Evolutionary conservation across 192 early-diverging fungal species (phyloP).

Genomic region (Chytriomyces hyalinus): DNA sequence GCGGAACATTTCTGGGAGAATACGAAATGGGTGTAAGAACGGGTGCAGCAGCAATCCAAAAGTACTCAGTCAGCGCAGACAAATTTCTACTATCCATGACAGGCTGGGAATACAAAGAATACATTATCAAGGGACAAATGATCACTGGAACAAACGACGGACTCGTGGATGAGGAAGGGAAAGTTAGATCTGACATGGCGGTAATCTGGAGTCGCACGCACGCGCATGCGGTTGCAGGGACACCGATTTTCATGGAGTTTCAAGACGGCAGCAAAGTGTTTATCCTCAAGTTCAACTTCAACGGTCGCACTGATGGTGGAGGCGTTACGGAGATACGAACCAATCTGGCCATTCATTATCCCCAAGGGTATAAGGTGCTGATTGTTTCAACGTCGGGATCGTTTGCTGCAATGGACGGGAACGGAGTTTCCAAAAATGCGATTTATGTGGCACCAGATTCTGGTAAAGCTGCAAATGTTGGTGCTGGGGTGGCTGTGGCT

Average conservation of each 20-base stretch:
- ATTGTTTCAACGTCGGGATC: not conserved
- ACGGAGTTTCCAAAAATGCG: not conserved
- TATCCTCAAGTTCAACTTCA: constrained; percentile 8
- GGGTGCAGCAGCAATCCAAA: constrained; percentile 2
- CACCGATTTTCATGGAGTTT: constrained; percentile 13
- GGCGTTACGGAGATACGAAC: constrained; percentile 24
- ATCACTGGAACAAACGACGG: constrained; percentile 25
- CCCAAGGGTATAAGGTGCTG: constrained; percentile 15
- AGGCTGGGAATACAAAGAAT: constrained; percentile 39
- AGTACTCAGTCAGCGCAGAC: not conserved
- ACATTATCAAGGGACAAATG: not conserved
- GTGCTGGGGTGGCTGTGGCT: not conserved
- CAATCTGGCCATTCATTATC: constrained; percentile 16
- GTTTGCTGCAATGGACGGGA: not conserved
- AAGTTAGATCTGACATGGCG: constrained; percentile 21
- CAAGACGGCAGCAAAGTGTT: not conserved
- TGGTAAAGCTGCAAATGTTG: not conserved
- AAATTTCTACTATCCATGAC: constrained; percentile 8
- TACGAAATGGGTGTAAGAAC: constrained; percentile 28
- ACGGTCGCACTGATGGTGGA: not conserved
- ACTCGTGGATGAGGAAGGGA: constrained; percentile 11
- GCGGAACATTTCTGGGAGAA: constrained; percentile 32
- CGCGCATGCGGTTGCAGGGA: constrained; percentile 33
- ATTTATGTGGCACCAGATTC: not conserved
- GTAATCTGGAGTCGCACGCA: constrained; percentile 16